Evolutionary conservation across 768 basidiomycete genomes (phyloP).

Genomic region (Mycena floridula): DNA sequence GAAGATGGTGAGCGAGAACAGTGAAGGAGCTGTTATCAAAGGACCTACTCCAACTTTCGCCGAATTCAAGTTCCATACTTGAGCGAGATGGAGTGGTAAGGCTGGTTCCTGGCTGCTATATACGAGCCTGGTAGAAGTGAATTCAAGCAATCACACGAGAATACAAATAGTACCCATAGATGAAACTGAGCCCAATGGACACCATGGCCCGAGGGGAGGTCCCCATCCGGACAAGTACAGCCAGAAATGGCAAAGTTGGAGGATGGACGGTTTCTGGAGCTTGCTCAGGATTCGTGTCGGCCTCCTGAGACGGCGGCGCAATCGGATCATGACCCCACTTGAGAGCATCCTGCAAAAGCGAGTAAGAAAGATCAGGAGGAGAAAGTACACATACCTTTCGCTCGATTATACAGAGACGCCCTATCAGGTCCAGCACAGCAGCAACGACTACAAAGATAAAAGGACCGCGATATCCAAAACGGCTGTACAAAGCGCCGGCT

Average conservation of each 20-base stretch:
- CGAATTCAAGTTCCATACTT: conserved; percentile 40
- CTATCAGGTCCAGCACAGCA: conserved; percentile 43
- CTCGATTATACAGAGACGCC: conserved; percentile 53
- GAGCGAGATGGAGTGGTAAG: conserved; percentile 48
- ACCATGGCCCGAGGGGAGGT: conserved; percentile 44
- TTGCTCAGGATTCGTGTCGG: conserved; percentile 2
- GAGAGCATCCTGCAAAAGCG: no score
- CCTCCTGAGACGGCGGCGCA: no score
- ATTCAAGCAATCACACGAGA: background rate
- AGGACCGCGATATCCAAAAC: conserved; percentile 55
- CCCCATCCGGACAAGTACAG: conserved; percentile 34
- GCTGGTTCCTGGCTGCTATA: conserved; percentile 50
- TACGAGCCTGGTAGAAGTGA: conserved; percentile 28
- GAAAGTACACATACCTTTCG: no score
- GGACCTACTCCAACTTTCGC: conserved; percentile 60
- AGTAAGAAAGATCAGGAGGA: no score
- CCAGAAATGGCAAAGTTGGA: conserved; percentile 28
- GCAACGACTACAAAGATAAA: conserved; percentile 47
- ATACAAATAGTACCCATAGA: conserved; percentile 44
- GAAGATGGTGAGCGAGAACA: background rate
- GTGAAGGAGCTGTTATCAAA: conserved; percentile 44
- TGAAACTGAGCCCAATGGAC: conserved; percentile 37
- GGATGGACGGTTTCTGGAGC: background rate
- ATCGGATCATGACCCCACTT: conserved; percentile 29
- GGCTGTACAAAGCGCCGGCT: conserved; percentile 46